A percentile compares a stretch with the other conserved stretches of the same genome.
Conservation (phyloP, 2,329 filamentous ascomycete genomes). For the Venturia nashicola region DNA sequence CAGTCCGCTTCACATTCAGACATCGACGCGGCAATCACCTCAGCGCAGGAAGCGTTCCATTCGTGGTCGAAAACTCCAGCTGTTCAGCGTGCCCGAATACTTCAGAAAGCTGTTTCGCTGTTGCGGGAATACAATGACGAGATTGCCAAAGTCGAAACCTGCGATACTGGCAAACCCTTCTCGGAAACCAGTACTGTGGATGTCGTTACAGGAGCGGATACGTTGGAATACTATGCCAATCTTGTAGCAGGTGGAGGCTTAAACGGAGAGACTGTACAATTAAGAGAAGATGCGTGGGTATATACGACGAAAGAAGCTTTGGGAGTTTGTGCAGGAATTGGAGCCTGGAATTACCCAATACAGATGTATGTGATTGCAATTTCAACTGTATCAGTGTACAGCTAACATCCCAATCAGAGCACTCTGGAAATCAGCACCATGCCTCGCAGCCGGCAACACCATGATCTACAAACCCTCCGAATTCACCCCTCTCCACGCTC, state of each 20-base stretch:
- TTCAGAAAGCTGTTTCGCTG: slow-evolving; percentile 62
- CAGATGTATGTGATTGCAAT: slow-evolving; percentile 44
- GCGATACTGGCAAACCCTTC: slow-evolving; percentile 77
- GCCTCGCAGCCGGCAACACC: slow-evolving; percentile 73
- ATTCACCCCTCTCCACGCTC: slow-evolving; percentile 72
- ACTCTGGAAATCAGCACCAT: slow-evolving; percentile 79
- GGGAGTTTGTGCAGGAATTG: slow-evolving; percentile 76
- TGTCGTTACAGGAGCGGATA: slow-evolving; percentile 70
- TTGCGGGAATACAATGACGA: slow-evolving; percentile 67
- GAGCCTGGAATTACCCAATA: slow-evolving; percentile 86
- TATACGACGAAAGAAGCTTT: slow-evolving; percentile 73
- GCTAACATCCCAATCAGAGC: slow-evolving; percentile 27
- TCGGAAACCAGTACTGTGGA: slow-evolving; percentile 78
- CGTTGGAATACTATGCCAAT: slow-evolving; percentile 77
- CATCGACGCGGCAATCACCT: slow-evolving; percentile 58
- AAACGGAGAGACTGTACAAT: slow-evolving; percentile 65
- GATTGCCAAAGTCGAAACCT: slow-evolving; percentile 66
- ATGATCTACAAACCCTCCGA: slow-evolving; percentile 90
- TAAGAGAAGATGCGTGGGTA: slow-evolving; percentile 67
- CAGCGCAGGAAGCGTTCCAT: slow-evolving; percentile 60
- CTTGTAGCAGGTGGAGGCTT: slow-evolving; percentile 64
- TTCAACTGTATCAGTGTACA: not conserved
- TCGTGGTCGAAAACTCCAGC: slow-evolving; percentile 65
- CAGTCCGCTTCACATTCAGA: slow-evolving; percentile 55
- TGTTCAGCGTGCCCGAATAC: slow-evolving; percentile 62